Conservation (phyloP, 2,329 filamentous ascomycete genomes). For the Nemania sp. region DNA sequence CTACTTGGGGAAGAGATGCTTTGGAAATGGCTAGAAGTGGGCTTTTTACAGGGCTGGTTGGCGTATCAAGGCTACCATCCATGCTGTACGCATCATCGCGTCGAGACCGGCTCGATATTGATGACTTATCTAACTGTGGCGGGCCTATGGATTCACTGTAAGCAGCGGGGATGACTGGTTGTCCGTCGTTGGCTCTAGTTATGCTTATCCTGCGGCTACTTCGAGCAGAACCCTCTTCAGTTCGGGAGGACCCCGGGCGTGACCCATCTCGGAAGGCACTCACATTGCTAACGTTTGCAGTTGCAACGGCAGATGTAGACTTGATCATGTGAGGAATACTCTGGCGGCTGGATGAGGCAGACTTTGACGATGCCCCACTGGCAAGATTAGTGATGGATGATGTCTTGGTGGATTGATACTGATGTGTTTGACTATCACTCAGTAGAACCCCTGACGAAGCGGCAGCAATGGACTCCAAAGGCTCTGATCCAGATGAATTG, state of each 20-base stretch:
- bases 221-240: constrained; percentile 59
- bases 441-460: constrained; percentile 54
- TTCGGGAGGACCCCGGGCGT: constrained; percentile 55
- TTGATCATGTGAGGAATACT: constrained; percentile 52
- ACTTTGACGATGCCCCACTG: constrained; percentile 54
- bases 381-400: constrained; percentile 62
- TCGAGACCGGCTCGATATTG: constrained; percentile 48
- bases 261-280: constrained; percentile 61
- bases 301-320: constrained; percentile 58
- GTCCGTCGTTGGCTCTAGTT: constrained; percentile 57
- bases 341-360: constrained; percentile 53
- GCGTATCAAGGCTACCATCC: constrained; percentile 60
- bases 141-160: constrained; percentile 54
- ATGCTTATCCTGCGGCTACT: constrained; percentile 57
- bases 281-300: constrained; percentile 63
- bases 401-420: constrained; percentile 59
- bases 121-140: constrained; percentile 48
- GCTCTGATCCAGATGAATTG: constrained; percentile 52
- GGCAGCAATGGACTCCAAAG: constrained; percentile 50
- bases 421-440: constrained; percentile 58
- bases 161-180: constrained; percentile 53
- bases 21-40: constrained; percentile 38
- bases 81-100: constrained; percentile 60
- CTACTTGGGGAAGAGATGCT: constrained; percentile 48
- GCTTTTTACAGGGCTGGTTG: constrained; percentile 58